Base-by-base conservation (phyloP, 2,329 filamentous ascomycete species). In the Pyrenochaeta sp. region DNA sequence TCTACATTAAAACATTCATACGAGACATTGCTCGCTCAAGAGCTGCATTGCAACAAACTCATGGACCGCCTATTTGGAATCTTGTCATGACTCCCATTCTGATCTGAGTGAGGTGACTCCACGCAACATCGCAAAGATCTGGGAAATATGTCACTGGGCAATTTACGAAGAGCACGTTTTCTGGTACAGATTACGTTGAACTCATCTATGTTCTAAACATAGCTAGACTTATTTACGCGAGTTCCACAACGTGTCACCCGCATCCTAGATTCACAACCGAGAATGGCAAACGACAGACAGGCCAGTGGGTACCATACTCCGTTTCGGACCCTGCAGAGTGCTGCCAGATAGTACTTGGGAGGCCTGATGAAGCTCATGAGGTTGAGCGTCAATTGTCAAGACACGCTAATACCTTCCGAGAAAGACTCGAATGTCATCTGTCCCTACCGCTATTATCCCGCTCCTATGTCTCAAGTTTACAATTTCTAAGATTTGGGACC, bases 141-240 rank as follows among this genome's bases (percentile, higher is more conserved):
- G 5, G 36, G 5, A n/a, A 19, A 39, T 8, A 13, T 15, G 19
- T 27, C 40, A 44, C 5, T 24, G 7, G n/a, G 40, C 27, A 22
- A 5, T 47, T 4, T 34, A 15, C 5, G 45, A 5, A 19, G 45
- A 47, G 45, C 28, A 22, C 30, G 19, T 15, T 32, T 32, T 24
- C 15, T 22, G 28, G 28, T 34, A 32, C 27, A 30, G 22, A n/a
- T 34, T 24, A 32, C 45, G 19, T 47, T 32, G 15, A 47, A 27
- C 45, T 34, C 45, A 47, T 47, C n/a, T 47, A 47, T 34, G 42
- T 34, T 22, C 45, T 47, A 47, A 34, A 47, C 28, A 34, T 47
- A 47, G 45, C 13, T 22, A 13, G 10, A 24, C 15, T 34, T 30
- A 47, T 34, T 47, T 47, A 47, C 45, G 28, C 45, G 27, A 22